Base-by-base conservation (phyloP, 768 basidiomycete genomes). In the Tylopilus rubrobrunneus region DNA sequence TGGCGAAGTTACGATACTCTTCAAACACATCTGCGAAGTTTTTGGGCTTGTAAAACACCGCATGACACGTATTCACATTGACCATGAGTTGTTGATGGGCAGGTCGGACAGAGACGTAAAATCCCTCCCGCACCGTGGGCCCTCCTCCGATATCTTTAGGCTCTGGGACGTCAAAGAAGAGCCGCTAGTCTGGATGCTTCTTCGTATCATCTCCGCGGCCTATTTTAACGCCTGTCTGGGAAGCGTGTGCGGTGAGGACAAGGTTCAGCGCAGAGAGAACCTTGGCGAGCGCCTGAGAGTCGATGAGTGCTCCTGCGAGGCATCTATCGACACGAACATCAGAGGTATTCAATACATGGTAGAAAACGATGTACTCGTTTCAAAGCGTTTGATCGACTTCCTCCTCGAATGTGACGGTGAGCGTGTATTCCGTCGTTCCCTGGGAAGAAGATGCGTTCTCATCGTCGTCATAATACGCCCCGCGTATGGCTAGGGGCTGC, bases 71-170 rank as follows among this genome's bases (percentile, higher is more conserved):
- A 45, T 69, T 83, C 62, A 70, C 82, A 70, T 73, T 79, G 62
- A 74, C 78, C 79, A 67, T 86, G 71, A 78, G 70, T 51, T 65
- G 77, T 68, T 72, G 74, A 60, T 71, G 72, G 25, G 69, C 66
- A 7, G 72, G 74, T 15, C 73, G 71, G 45, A 76, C 72, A 21
- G 73, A 76, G 14, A 69, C 65, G 52, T 73, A 71, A 57, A 67
- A 83, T 47, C 67, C 82, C 72, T 69, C 83, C 78, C 68, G 87
- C 60, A 63, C 84, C 52, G 74, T 74, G 56, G 76, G 82, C 15
- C 85, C 86, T 29, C 76, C 78, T 4, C 74, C 74, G 14, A 82
- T 73, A 21, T 68, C 33, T 15, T 74, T 0, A 17, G 71, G 67
- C 12, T 63, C 57, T 21, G 68, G 72, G 23, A 49, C 37, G 27